Evolutionary conservation across 306 rosid genomes (phyloP).

Genomic region (Citrullus colocynthis): DNA sequence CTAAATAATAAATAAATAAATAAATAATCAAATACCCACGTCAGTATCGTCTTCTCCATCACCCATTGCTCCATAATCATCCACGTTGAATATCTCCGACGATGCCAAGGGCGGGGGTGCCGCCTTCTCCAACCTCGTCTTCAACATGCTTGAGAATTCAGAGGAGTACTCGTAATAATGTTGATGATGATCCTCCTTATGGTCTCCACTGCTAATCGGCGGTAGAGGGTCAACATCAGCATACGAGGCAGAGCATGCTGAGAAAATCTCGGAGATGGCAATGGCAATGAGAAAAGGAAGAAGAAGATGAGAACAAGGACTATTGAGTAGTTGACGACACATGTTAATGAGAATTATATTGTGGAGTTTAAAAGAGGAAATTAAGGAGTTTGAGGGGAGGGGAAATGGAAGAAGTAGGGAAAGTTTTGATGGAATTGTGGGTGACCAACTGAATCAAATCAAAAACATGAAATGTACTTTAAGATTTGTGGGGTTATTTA

Average conservation of each 20-base stretch:
- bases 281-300: neutral
- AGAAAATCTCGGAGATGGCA: neutral
- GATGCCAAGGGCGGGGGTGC: neutral
- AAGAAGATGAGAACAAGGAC: neutral
- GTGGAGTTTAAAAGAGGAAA: neutral
- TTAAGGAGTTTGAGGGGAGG: neutral
- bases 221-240: neutral
- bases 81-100: neutral
- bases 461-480: constrained; percentile 9
- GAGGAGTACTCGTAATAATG: neutral
- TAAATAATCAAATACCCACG: neutral
- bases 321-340: neutral
- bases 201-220: neutral
- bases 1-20: neutral
- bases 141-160: neutral
- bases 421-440: neutral
- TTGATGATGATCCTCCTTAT: too few species aligned
- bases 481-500: neutral
- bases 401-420: neutral
- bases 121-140: neutral
- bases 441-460: constrained; percentile 1
- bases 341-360: neutral
- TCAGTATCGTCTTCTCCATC: constrained; percentile 5
- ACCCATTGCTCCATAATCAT: constrained; percentile 12
- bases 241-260: neutral